Percentiles rank a stretch among this genome's conserved stretches.
These are phyloP conservation scores for Eimeria praecox DNA, from an alignment of 169 alveolate genomes.

Conservation along the genomic window DNA sequence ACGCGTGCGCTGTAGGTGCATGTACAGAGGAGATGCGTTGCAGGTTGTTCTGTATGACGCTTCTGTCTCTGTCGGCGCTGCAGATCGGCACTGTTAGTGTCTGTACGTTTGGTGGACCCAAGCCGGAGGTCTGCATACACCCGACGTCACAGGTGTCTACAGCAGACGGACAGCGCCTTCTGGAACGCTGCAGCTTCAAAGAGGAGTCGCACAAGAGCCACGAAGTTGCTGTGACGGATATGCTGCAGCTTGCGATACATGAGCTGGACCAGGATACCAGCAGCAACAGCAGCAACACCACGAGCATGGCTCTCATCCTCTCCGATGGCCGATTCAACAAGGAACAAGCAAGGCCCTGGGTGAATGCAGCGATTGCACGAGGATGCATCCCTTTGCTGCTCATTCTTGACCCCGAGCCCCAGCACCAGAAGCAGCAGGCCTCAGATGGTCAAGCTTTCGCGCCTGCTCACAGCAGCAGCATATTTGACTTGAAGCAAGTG, in stretches of 20 bases:
- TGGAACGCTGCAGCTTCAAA: constrained; percentile 82
- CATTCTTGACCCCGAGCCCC: constrained; percentile 89
- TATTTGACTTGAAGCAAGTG: constrained; percentile 91
- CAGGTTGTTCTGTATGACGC: background rate
- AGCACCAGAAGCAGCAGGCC: constrained; percentile 25
- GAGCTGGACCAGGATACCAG: constrained; percentile 83
- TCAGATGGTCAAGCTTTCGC: constrained; percentile 2
- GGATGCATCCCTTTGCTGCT: constrained; percentile 90
- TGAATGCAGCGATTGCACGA: constrained; percentile 89
- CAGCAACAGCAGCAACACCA: constrained; percentile 83
- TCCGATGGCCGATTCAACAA: constrained; percentile 97
- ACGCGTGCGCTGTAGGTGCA: background rate
- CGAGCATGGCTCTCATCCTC: constrained; percentile 90
- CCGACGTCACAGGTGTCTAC: constrained; percentile 81
- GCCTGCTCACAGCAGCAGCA: constrained; percentile 83
- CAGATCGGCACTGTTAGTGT: constrained; percentile 80
- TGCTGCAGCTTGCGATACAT: constrained; percentile 90
- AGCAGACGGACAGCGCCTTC: constrained; percentile 83
- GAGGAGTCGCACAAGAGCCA: constrained; percentile 85
- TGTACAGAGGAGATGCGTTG: background rate
- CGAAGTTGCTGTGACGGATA: constrained; percentile 83
- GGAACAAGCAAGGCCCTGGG: constrained; percentile 91
- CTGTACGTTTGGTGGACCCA: constrained; percentile 79
- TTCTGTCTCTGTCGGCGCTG: background rate
- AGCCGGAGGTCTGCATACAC: constrained; percentile 81